Conservation (phyloP, 352 stramenopile genomes). For the Elongisporangium anandrum region DNA sequence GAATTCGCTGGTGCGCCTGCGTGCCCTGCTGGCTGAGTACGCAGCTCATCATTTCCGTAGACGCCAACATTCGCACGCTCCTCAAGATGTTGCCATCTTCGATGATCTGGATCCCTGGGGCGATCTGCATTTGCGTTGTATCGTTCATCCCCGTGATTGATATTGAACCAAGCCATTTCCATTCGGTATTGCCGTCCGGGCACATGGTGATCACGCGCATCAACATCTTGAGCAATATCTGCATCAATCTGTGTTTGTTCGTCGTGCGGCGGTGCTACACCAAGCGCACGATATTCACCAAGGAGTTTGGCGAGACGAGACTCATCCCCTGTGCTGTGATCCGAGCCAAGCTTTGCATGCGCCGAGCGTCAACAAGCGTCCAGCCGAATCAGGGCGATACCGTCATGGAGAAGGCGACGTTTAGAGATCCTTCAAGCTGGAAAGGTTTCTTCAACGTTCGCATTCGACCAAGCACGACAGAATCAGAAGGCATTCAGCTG, state of each 20-base stretch:
- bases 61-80: slow-evolving; percentile 18
- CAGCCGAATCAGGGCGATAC: no score
- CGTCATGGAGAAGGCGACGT: no score
- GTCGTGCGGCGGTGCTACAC: slow-evolving; percentile 2
- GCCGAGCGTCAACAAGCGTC: no score
- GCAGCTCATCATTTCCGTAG: slow-evolving; percentile 12
- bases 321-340: no score
- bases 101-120: slow-evolving; percentile 11
- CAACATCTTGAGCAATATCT: slow-evolving; percentile 19
- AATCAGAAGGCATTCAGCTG: no score
- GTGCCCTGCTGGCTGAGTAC: slow-evolving; percentile 12
- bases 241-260: slow-evolving; percentile 16
- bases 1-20: slow-evolving; percentile 7
- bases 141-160: slow-evolving; percentile 9
- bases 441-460: no score
- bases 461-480: no score
- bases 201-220: slow-evolving; percentile 10
- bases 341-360: no score
- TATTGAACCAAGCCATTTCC: slow-evolving; percentile 9
- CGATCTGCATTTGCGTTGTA: slow-evolving; percentile 9
- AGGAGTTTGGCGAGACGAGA: no score
- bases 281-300: not conserved
- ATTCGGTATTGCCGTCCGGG: slow-evolving; percentile 1
- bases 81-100: slow-evolving; percentile 4
- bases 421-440: no score